Evolutionary conservation across 2,329 filamentous ascomycete species (phyloP), one percentile per base, ranked within the genome.

Genomic region (Ophiostoma sp.): DNA sequence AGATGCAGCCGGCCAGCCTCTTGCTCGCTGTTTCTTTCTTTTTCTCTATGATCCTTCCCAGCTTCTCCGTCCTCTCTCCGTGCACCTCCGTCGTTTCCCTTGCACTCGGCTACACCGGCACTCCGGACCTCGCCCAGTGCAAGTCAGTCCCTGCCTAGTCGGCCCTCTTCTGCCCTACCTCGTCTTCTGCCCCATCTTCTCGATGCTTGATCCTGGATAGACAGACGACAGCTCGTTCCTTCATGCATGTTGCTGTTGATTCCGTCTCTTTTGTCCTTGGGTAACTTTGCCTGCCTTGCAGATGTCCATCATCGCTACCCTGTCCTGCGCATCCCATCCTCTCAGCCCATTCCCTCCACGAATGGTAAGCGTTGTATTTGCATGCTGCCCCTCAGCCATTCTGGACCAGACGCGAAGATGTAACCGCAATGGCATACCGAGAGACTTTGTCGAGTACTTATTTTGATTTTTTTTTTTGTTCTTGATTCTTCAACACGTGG

Each of bases 381-480:
- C 69, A 48, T n/a, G 33, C 36, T 48, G 7, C 45, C 33, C 31
- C 68, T 25, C 50, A 7, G n/a, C n/a, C 12, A 12, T 22, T n/a
- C 48, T 28, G 31, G 48, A 5, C 33, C 9, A 7, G 11, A 42
- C 7, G 50, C 68, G 50, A 48, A 31, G 69, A 12, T 48, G 69
- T 71, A 71, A 71, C 69, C 69, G 36, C 55, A 63, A 64, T 52
- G 55, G 48, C 9, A 33, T 71, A 71, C 69, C 69, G 69, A 71
- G 69, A 17, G 25, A 11, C 22, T 8, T n/a, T 1, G 8, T 63
- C 7, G 36, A 19, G 59, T 3, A 17, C 7, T 68, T 31, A 0
- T 48, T 59, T 64, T 66, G 22, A 8, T 66, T 7, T 6, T 45
- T 7, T 39, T 5, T 50, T 7, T 69, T 33, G 22, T 8, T 66